Percentiles rank a stretch among this genome's conserved stretches.
Evolutionary conservation across 441 rosid genomes (phyloP).

Genomic region (Syzygium malaccense): DNA sequence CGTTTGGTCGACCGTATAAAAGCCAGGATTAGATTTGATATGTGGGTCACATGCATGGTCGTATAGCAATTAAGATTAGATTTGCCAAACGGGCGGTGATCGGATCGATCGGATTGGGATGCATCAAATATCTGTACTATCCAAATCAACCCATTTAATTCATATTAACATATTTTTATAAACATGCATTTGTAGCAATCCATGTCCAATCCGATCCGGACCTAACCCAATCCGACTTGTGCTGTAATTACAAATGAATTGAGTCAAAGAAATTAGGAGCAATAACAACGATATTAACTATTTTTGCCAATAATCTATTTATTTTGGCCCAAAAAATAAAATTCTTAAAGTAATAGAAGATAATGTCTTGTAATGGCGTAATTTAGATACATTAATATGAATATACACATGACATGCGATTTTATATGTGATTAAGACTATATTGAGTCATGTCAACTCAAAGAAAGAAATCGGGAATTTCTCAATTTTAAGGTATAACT

Average conservation of each 20-base stretch:
- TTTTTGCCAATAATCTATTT: background rate
- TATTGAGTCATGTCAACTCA: background rate
- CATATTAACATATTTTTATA: fast-evolving
- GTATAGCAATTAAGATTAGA: background rate
- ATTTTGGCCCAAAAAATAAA: background rate
- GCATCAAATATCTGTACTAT: background rate
- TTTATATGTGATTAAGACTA: background rate
- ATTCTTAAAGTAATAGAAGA: background rate
- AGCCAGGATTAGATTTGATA: too few relatives aligned
- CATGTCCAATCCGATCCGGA: background rate
- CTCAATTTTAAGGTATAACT: background rate
- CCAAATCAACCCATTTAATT: background rate
- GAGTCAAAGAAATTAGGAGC: background rate
- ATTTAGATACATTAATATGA: background rate
- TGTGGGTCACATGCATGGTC: background rate
- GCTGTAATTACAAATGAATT: background rate
- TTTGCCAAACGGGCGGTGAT: background rate
- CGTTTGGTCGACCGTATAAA: too few relatives aligned
- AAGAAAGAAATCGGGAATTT: background rate
- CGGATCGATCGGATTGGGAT: background rate
- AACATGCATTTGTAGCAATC: background rate
- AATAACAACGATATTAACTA: background rate
- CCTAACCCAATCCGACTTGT: background rate
- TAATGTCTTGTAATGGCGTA: background rate
- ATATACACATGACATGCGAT: background rate